A percentile compares a stretch with the other conserved stretches of the same genome.
Evolutionary conservation across 2,329 filamentous ascomycete genomes (phyloP).

Genomic region (Penicillium nordicum): DNA sequence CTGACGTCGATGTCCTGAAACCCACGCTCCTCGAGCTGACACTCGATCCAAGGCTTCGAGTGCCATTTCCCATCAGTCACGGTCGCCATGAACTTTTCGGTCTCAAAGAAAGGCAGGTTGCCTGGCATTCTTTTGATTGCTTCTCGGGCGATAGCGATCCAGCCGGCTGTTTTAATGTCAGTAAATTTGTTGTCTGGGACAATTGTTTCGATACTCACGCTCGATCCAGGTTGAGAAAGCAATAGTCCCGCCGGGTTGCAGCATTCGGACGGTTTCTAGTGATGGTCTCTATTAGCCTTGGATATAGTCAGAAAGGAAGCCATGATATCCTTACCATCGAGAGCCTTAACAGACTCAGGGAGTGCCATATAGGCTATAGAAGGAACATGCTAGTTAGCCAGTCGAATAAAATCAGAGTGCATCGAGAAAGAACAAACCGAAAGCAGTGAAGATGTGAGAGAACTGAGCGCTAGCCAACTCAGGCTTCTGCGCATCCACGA

Average conservation of each 20-base stretch:
- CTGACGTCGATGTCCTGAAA: slow-evolving; percentile 26
- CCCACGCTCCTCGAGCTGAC: slow-evolving; percentile 20
- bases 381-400: background rate
- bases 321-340: slow-evolving; percentile 31
- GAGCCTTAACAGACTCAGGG: slow-evolving; percentile 40
- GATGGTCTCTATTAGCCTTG: background rate
- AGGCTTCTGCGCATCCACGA: slow-evolving; percentile 50
- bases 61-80: slow-evolving; percentile 25
- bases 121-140: slow-evolving; percentile 28
- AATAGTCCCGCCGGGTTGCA: slow-evolving; percentile 34
- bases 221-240: slow-evolving; percentile 38
- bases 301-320: background rate
- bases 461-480: slow-evolving; percentile 39
- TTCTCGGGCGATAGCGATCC: slow-evolving; percentile 24
- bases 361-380: slow-evolving; percentile 44
- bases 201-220: slow-evolving; percentile 16
- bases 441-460: slow-evolving; percentile 47
- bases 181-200: background rate
- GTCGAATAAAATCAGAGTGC: background rate
- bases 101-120: slow-evolving; percentile 25
- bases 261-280: slow-evolving; percentile 33
- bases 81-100: slow-evolving; percentile 16
- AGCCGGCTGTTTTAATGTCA: slow-evolving; percentile 22
- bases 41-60: slow-evolving; percentile 19
- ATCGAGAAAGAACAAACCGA: slow-evolving; percentile 34